Conservation (phyloP, 768 basidiomycete species). For the Jaapia argillacea region DNA sequence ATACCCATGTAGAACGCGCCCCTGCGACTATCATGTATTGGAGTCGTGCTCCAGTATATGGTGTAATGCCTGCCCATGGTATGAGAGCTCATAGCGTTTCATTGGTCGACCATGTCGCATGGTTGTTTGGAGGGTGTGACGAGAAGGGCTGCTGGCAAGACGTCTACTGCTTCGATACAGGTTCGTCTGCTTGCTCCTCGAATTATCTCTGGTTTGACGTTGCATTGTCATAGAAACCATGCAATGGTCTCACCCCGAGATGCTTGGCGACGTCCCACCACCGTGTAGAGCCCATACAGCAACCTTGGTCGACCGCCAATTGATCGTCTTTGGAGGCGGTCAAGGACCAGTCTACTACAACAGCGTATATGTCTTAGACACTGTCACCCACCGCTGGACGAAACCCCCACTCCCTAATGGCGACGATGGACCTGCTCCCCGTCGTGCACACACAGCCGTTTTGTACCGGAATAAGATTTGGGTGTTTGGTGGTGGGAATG, state of each 20-base stretch:
- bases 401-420: slow-evolving; percentile 25
- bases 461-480: slow-evolving; percentile 63
- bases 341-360: slow-evolving; percentile 78
- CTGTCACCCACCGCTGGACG: slow-evolving; percentile 57
- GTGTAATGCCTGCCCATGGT: slow-evolving; percentile 49
- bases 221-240: slow-evolving; percentile 58
- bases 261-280: slow-evolving; percentile 68
- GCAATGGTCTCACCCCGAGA: slow-evolving; percentile 78
- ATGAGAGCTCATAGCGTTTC: slow-evolving; percentile 83
- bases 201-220: neutral
- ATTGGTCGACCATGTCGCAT: slow-evolving; percentile 71
- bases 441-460: slow-evolving; percentile 85
- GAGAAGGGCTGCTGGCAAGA: slow-evolving; percentile 67
- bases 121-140: slow-evolving; percentile 88
- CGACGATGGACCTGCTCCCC: slow-evolving; percentile 28
- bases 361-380: slow-evolving; percentile 76
- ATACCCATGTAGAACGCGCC: slow-evolving; percentile 44
- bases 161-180: slow-evolving; percentile 79
- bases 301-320: slow-evolving; percentile 69
- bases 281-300: slow-evolving; percentile 85
- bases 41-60: slow-evolving; percentile 77
- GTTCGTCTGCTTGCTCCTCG: slow-evolving; percentile 24
- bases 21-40: slow-evolving; percentile 79
- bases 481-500: slow-evolving; percentile 93
- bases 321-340: slow-evolving; percentile 84